A percentile compares a stretch with the other conserved stretches of the same genome.
phyloP scores from a whole-genome alignment of 352 stramenopile species.

The Detonula confervacea region DNA sequence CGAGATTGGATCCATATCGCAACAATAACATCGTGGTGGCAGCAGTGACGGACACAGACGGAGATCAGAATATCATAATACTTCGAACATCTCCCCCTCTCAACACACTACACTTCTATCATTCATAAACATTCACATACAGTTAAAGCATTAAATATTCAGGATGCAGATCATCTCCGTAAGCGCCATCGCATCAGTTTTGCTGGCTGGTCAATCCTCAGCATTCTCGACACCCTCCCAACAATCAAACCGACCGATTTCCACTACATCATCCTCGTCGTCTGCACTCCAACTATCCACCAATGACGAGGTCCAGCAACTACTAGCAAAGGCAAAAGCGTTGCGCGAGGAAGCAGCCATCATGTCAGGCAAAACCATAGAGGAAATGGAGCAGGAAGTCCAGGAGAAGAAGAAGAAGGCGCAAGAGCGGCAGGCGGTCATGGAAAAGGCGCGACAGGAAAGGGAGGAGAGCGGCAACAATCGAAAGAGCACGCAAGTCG shows the following conservation, averaged over 20 bases:
- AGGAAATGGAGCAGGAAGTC: conserved; percentile 74
- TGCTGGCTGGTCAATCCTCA: neutral
- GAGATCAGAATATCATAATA: too few relatives aligned
- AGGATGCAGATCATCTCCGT: neutral
- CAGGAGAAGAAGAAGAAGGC: conserved; percentile 47
- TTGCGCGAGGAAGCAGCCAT: conserved; percentile 71
- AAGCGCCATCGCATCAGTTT: neutral
- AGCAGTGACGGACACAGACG: too few relatives aligned
- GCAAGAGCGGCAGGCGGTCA: conserved; percentile 33
- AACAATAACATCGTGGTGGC: too few relatives aligned
- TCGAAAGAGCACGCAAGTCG: conserved; percentile 34
- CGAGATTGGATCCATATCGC: too few relatives aligned
- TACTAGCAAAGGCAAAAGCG: conserved; percentile 64
- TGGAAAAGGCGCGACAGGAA: conserved; percentile 30
- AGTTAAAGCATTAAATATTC: too few relatives aligned
- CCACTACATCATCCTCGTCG: conserved; percentile 1
- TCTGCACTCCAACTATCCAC: conserved; percentile 17
- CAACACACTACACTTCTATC: too few relatives aligned
- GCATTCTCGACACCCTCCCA: neutral
- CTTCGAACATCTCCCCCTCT: too few relatives aligned
- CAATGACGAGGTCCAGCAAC: conserved; percentile 54
- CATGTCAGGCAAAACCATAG: conserved; percentile 72
- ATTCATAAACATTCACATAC: too few relatives aligned
- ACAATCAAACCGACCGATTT: neutral
- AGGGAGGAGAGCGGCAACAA: conserved; percentile 13